A percentile compares a stretch with the other conserved stretches of the same genome.
Conservation (phyloP, 2,329 filamentous ascomycete species). For the Penicillium digitatum region DNA sequence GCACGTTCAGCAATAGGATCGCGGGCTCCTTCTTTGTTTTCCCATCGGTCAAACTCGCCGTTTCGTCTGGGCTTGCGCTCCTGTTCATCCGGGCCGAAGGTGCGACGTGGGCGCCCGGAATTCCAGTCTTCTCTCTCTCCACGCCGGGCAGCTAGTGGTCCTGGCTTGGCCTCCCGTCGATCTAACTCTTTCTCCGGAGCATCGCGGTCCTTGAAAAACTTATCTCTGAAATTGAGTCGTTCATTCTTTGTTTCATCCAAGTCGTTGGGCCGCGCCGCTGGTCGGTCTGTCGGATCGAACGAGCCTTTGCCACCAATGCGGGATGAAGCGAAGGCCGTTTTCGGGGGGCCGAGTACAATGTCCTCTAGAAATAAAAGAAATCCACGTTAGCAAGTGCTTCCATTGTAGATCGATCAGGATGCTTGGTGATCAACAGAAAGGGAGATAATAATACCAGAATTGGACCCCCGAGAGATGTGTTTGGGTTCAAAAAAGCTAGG, state of each 20-base stretch:
- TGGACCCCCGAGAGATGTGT: constrained; percentile 48
- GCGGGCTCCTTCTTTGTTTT: constrained; percentile 49
- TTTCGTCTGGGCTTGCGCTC: constrained; percentile 42
- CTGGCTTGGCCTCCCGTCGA: constrained; percentile 36
- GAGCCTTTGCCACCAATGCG: constrained; percentile 47
- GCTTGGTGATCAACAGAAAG: background rate
- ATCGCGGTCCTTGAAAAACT: constrained; percentile 40
- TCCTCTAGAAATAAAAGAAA: constrained; percentile 57
- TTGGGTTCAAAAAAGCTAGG: constrained; percentile 43
- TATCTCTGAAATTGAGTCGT: constrained; percentile 58
- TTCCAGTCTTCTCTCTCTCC: constrained; percentile 44
- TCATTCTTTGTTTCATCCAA: constrained; percentile 57
- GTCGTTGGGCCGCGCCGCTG: constrained; percentile 47
- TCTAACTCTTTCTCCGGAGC: constrained; percentile 36
- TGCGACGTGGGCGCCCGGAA: constrained; percentile 37
- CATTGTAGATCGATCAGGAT: background rate
- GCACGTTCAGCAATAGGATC: constrained; percentile 47
- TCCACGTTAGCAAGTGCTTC: constrained; percentile 16
- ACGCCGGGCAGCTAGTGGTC: constrained; percentile 34
- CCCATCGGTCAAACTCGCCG: constrained; percentile 44
- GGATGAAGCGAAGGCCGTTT: constrained; percentile 76
- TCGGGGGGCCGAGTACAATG: constrained; percentile 78
- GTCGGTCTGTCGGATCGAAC: constrained; percentile 44
- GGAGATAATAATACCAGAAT: constrained; percentile 42
- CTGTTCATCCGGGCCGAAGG: constrained; percentile 40